Evolutionary conservation across 768 basidiomycete species (phyloP).

Genomic region (Leccinum truebloodii): DNA sequence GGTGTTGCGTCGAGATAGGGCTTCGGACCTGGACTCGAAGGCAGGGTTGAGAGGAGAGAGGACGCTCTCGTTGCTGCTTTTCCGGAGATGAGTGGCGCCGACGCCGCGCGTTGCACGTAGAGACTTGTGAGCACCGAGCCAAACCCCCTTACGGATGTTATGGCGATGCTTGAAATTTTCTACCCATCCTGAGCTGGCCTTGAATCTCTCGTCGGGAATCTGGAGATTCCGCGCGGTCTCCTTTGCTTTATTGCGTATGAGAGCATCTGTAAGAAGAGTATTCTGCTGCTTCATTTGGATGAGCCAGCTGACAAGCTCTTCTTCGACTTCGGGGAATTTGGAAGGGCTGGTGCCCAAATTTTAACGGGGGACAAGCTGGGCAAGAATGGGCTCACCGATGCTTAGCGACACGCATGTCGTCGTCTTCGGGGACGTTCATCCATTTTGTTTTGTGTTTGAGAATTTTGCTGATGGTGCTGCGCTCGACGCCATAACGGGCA

Average conservation of each 20-base stretch:
- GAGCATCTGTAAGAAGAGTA: conserved; percentile 60
- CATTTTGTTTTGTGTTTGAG: conserved; percentile 83
- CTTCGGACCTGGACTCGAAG: conserved; percentile 37
- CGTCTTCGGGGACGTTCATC: conserved; percentile 66
- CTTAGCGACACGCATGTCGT: conserved; percentile 61
- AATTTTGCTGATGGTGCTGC: conserved; percentile 94
- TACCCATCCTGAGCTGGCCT: conserved; percentile 90
- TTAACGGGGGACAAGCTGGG: conserved; percentile 12
- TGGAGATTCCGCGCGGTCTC: conserved; percentile 58
- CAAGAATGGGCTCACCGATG: conserved; percentile 51
- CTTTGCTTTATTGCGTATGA: conserved; percentile 65
- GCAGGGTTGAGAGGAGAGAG: conserved; percentile 43
- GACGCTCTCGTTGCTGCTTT: conserved; percentile 35
- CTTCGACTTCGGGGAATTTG: conserved; percentile 80
- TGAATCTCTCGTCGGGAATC: conserved; percentile 74
- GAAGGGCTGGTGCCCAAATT: conserved; percentile 52
- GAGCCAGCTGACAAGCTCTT: conserved; percentile 60
- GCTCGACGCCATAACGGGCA: conserved; percentile 71
- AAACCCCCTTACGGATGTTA: conserved; percentile 68
- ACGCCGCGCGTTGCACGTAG: conserved; percentile 34
- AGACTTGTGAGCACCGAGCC: conserved; percentile 44
- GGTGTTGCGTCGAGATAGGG: conserved; percentile 28
- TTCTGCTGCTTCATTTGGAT: conserved; percentile 50
- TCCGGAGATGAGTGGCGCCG: conserved; percentile 37
- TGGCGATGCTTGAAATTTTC: conserved; percentile 89